Evolutionary conservation across 2,329 filamentous ascomycete species (phyloP).

Genomic region (Aspergillus calidoustus): DNA sequence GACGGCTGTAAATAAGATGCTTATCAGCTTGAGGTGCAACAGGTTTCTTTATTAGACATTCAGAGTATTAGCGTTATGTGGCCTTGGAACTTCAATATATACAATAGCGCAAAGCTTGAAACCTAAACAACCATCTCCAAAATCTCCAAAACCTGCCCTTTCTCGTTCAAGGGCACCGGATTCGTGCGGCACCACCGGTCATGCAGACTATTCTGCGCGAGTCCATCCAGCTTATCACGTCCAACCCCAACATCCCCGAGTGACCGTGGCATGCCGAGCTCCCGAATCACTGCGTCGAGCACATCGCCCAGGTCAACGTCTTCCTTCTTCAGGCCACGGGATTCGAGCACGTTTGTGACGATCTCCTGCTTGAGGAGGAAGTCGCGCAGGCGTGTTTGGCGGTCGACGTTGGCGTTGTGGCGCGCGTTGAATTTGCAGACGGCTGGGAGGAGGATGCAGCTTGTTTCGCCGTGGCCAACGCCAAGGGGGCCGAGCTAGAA

Average conservation of each 20-base stretch:
- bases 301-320: constrained; percentile 55
- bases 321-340: constrained; percentile 31
- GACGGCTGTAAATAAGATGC: too few relatives aligned
- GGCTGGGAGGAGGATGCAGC: constrained; percentile 59
- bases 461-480: constrained; percentile 65
- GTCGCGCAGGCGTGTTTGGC: constrained; percentile 47
- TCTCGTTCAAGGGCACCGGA: constrained; percentile 53
- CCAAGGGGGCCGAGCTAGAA: constrained; percentile 56
- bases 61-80: too few relatives aligned
- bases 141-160: constrained; percentile 58
- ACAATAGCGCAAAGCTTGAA: neutral
- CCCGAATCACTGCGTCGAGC: constrained; percentile 56
- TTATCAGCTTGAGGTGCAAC: too few relatives aligned
- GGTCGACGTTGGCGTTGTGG: constrained; percentile 47
- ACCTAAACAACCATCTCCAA: constrained; percentile 46
- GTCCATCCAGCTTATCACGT: constrained; percentile 51
- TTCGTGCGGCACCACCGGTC: constrained; percentile 59
- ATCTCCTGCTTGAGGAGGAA: constrained; percentile 46
- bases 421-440: constrained; percentile 61
- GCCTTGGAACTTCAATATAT: too few relatives aligned
- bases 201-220: constrained; percentile 56
- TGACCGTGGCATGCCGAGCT: constrained; percentile 59
- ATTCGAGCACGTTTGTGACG: constrained; percentile 43
- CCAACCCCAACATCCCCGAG: constrained; percentile 58
- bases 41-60: too few relatives aligned